phyloP scores from a whole-genome alignment of 192 early-diverging fungal genomes.

The Irineochytrium annulatum region DNA sequence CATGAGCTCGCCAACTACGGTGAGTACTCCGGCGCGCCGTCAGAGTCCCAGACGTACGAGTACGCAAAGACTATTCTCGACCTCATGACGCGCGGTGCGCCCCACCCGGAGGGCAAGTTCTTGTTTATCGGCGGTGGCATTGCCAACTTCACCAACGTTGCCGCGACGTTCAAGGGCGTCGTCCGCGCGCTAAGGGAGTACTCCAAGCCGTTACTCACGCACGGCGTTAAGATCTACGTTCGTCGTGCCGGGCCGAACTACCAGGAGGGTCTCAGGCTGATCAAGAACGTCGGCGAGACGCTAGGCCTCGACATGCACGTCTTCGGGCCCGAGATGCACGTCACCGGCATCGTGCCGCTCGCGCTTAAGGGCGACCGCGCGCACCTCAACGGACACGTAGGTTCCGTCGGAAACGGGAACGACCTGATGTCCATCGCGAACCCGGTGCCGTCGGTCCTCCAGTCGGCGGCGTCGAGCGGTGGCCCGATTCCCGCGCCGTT shows the following conservation, averaged over 20 bases:
- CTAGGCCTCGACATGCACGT: constrained; percentile 93
- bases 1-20: constrained; percentile 98
- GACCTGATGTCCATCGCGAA: constrained; percentile 20
- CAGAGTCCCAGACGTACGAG: constrained; percentile 98
- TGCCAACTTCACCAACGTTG: constrained; percentile 99
- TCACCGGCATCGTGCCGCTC: constrained; percentile 95
- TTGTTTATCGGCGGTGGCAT: constrained; percentile 99
- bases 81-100: constrained; percentile 87
- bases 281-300: constrained; percentile 88
- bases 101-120: constrained; percentile 88
- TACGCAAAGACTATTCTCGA: constrained; percentile 98
- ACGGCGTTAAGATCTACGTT: constrained; percentile 91
- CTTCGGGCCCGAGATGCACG: constrained; percentile 95
- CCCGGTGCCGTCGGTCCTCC: not conserved
- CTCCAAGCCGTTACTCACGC: constrained; percentile 78
- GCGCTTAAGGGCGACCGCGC: constrained; percentile 72
- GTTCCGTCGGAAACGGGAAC: not conserved
- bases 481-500: constrained; percentile 26
- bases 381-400: constrained; percentile 24
- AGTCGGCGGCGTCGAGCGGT: too few relatives aligned
- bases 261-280: constrained; percentile 95
- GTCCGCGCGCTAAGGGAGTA: constrained; percentile 91
- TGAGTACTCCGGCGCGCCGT: constrained; percentile 99
- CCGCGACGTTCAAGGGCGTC: constrained; percentile 98
- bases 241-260: constrained; percentile 99